Evolutionary conservation across 805 yeast species (phyloP).

Genomic region (Zygoascus biomembranicola): DNA sequence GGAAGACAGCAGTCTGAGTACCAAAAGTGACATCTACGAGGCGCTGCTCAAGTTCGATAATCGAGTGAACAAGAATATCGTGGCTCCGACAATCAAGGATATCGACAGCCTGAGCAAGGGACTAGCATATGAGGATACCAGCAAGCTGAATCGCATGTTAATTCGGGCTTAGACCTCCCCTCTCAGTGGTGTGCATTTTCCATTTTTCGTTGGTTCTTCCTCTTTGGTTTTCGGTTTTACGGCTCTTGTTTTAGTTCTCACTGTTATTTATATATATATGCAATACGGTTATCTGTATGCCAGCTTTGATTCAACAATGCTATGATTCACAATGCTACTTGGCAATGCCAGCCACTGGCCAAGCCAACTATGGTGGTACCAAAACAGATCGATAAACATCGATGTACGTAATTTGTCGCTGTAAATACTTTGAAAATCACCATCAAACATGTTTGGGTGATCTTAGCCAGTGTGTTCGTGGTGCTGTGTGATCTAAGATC

Average conservation of each 20-base stretch:
- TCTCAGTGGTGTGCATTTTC: too few species aligned
- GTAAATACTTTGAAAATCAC: too few species aligned
- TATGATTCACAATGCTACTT: too few species aligned
- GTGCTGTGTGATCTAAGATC: too few species aligned
- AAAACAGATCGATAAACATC: too few species aligned
- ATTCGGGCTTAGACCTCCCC: slow-evolving; percentile 10
- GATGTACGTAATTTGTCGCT: too few species aligned
- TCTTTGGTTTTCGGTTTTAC: background rate
- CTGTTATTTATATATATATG: background rate
- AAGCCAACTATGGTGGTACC: too few species aligned
- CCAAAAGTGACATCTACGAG: slow-evolving; percentile 13
- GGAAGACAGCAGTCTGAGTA: background rate
- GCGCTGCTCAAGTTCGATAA: slow-evolving; percentile 18
- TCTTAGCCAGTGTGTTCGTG: too few species aligned
- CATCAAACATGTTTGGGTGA: too few species aligned
- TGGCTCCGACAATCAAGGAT: slow-evolving; percentile 19
- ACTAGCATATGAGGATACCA: slow-evolving; percentile 16
- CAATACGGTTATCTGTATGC: too few species aligned
- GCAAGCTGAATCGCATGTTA: slow-evolving; percentile 14
- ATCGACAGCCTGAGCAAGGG: slow-evolving; percentile 15
- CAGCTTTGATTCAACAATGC: too few species aligned
- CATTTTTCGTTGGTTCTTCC: background rate
- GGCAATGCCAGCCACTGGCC: too few species aligned
- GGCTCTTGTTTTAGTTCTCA: background rate
- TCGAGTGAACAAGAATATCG: slow-evolving; percentile 12